A percentile compares a stretch with the other conserved stretches of the same genome.
These are phyloP conservation scores for Acanthamoeba rhysodes DNA, from an alignment of 208 protist genomes.

Conservation along the genomic window DNA sequence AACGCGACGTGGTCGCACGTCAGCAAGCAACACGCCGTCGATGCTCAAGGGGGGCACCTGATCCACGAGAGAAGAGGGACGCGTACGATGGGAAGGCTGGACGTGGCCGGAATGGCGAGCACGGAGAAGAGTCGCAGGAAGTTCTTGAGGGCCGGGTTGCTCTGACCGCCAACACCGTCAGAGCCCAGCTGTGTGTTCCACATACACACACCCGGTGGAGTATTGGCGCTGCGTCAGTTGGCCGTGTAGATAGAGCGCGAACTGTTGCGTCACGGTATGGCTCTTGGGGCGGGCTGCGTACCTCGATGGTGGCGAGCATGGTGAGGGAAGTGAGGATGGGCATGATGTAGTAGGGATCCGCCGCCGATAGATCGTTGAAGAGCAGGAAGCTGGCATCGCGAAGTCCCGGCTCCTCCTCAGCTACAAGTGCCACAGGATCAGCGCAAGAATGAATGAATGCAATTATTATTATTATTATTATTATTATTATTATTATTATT, in stretches of 20 bases:
- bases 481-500: neutral
- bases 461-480: no score
- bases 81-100: constrained; percentile 28
- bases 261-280: no score
- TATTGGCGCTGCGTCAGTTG: neutral
- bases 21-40: neutral
- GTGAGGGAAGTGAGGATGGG: neutral
- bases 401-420: neutral
- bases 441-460: neutral
- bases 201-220: neutral
- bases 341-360: constrained; percentile 48
- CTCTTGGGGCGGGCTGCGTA: neutral
- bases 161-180: constrained; percentile 10
- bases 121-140: constrained; percentile 27
- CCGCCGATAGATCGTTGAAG: neutral
- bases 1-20: neutral
- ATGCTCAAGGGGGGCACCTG: neutral
- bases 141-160: constrained; percentile 5
- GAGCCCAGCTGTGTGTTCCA: constrained; percentile 7
- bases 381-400: constrained; percentile 1
- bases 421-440: neutral
- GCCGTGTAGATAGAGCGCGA: neutral
- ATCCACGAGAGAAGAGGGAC: neutral
- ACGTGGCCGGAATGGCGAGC: constrained; percentile 14
- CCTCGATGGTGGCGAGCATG: constrained; percentile 39